These are phyloP conservation scores for Aspergillus quadrilineatus DNA, from an alignment of 2,329 filamentous ascomycete genomes.

Conservation along the genomic window DNA sequence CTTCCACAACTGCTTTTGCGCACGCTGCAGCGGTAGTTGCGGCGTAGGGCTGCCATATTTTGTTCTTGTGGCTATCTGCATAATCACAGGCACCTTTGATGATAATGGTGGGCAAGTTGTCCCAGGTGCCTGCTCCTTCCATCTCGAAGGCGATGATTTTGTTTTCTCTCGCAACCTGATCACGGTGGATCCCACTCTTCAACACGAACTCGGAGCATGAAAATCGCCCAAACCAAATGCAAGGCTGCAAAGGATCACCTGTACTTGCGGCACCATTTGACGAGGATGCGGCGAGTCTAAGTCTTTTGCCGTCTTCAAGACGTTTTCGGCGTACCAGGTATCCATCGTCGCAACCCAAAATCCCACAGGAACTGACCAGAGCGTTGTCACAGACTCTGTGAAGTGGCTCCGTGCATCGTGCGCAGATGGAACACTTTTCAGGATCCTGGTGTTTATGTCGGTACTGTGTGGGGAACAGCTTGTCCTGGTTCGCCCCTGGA, in stretches of 20 bases:
- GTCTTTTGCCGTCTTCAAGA: neutral
- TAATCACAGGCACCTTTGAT: slow-evolving; percentile 19
- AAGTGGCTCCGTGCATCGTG: neutral
- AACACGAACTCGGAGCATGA: slow-evolving; percentile 14
- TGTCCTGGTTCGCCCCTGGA: neutral
- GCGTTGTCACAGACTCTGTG: neutral
- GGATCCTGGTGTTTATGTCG: neutral
- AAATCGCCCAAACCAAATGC: slow-evolving; percentile 9
- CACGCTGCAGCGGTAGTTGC: slow-evolving; percentile 4
- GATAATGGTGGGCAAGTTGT: neutral
- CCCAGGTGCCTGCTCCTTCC: neutral
- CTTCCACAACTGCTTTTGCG: neutral
- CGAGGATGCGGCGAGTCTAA: neutral
- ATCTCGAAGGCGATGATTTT: slow-evolving; percentile 18
- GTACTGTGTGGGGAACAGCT: neutral
- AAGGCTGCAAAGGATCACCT: neutral
- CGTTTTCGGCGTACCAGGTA: neutral
- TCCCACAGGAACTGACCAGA: neutral
- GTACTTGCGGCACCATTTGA: too few species aligned
- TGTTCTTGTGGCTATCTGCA: slow-evolving; percentile 21
- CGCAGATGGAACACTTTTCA: neutral
- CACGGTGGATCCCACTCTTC: slow-evolving; percentile 11
- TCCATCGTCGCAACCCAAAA: neutral
- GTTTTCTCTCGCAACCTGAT: slow-evolving; percentile 2
- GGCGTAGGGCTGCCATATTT: slow-evolving; percentile 20